These are phyloP conservation scores for Nakaseomyces kungkrabaensis DNA, from an alignment of 1,139 yeast genomes.

Conservation along the genomic window DNA sequence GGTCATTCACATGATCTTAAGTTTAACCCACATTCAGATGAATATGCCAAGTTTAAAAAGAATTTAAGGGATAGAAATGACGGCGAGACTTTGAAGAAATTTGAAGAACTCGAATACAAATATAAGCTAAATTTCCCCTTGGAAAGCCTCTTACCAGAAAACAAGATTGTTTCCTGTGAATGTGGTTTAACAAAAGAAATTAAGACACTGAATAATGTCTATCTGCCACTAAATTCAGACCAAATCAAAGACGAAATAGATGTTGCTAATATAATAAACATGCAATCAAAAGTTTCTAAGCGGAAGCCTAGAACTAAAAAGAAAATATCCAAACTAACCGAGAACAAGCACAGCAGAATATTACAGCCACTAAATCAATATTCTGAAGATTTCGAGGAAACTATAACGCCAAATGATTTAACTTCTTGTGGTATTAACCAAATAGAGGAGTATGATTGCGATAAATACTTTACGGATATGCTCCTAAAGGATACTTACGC, in stretches of 20 bases:
- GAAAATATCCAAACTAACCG: neutral
- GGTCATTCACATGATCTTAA: slow-evolving; percentile 34
- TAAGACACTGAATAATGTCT: slow-evolving; percentile 25
- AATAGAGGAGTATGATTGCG: slow-evolving; percentile 6
- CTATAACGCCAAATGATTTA: neutral
- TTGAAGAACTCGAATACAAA: slow-evolving; percentile 30
- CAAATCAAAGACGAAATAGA: neutral
- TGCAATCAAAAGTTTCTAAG: neutral
- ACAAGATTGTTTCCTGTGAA: slow-evolving; percentile 28
- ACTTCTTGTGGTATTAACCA: neutral
- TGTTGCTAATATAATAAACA: neutral
- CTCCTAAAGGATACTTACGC: neutral
- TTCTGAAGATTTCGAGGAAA: neutral
- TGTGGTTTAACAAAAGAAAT: slow-evolving; percentile 31
- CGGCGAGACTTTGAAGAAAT: slow-evolving; percentile 26
- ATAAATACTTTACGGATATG: neutral
- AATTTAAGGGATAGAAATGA: slow-evolving; percentile 21
- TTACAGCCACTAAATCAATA: neutral
- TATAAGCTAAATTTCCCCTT: slow-evolving; percentile 26
- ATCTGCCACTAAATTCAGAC: neutral
- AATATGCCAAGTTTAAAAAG: slow-evolving; percentile 28
- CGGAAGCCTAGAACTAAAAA: neutral
- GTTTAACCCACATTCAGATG: slow-evolving; percentile 28
- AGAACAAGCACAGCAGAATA: neutral
- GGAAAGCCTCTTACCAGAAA: slow-evolving; percentile 8